Conservation (phyloP, 345 rosid genomes). For the Sonneratia alba region DNA sequence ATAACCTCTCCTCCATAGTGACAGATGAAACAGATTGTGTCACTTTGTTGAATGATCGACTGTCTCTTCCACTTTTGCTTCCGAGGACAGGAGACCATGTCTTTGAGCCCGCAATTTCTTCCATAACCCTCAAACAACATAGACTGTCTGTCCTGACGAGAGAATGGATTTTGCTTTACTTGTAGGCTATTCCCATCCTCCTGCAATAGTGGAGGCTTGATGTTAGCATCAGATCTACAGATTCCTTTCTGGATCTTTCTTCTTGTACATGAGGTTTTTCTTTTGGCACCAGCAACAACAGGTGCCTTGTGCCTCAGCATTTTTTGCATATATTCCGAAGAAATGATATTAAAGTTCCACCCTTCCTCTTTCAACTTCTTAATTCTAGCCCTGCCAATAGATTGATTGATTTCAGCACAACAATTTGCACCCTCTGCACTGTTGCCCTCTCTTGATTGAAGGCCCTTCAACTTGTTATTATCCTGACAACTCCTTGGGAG, state of each 20-base stretch:
- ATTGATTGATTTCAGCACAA: constrained; percentile 7
- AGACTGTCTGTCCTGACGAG: neutral
- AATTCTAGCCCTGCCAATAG: constrained; percentile 6
- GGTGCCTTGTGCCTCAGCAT: constrained; percentile 5
- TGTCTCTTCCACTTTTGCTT: constrained; percentile 25
- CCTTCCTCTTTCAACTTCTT: constrained; percentile 5
- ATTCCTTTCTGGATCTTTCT: constrained; percentile 7
- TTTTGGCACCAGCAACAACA: constrained; percentile 8
- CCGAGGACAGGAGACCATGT: constrained; percentile 21
- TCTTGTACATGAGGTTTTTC: constrained; percentile 11
- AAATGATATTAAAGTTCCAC: constrained; percentile 7
- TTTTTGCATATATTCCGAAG: constrained; percentile 4
- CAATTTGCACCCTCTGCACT: constrained; percentile 3
- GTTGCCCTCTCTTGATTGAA: constrained; percentile 7
- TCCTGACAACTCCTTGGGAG: neutral
- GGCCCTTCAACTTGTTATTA: constrained; percentile 3
- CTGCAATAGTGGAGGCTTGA: constrained; percentile 2
- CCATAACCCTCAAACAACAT: constrained; percentile 12
- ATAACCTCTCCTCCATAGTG: constrained; percentile 27
- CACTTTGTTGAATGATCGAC: constrained; percentile 6
- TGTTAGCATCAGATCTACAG: constrained; percentile 5
- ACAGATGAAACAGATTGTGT: constrained; percentile 31
- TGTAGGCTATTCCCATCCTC: constrained; percentile 7
- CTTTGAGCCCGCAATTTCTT: constrained; percentile 16
- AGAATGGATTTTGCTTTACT: constrained; percentile 7